These are phyloP conservation scores for Lophiostoma macrostomum DNA, from an alignment of 495 filamentous ascomycete genomes.

Conservation along the genomic window DNA sequence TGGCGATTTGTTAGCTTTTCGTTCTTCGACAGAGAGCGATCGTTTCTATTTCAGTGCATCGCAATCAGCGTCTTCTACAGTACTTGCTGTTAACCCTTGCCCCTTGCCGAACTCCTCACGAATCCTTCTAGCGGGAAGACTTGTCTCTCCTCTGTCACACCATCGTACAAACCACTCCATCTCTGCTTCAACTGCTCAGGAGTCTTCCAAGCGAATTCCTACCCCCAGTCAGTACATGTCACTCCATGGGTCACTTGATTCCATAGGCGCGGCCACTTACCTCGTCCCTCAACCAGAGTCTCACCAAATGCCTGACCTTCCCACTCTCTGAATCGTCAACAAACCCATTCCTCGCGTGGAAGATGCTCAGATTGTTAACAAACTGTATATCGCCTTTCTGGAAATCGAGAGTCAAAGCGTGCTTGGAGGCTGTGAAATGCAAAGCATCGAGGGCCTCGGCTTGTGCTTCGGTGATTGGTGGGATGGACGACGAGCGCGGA, in stretches of 20 bases:
- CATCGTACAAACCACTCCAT: constrained; percentile 54
- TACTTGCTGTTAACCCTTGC: no score
- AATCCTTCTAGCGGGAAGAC: constrained; percentile 54
- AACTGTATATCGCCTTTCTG: constrained; percentile 55
- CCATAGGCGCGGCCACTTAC: no score
- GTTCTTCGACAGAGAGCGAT: no score
- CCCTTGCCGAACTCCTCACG: constrained; percentile 5
- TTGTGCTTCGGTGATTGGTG: constrained; percentile 62
- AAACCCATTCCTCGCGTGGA: constrained; percentile 48
- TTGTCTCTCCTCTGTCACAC: constrained; percentile 52
- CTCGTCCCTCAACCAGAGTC: constrained; percentile 59
- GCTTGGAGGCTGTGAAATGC: constrained; percentile 59
- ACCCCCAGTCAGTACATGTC: no score
- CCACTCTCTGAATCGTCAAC: not conserved
- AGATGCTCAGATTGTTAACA: constrained; percentile 53
- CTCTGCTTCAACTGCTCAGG: constrained; percentile 47
- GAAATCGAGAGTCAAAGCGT: constrained; percentile 52
- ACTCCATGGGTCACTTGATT: no score
- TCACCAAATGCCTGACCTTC: constrained; percentile 49
- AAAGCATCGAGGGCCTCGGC: constrained; percentile 65
- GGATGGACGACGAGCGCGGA: constrained; percentile 51
- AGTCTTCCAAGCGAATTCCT: constrained; percentile 54
- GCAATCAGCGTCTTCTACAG: no score
- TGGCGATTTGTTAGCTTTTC: no score
- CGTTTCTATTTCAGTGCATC: no score